Base-by-base conservation (phyloP, 345 rosid species). In the Combretum micranthum region DNA sequence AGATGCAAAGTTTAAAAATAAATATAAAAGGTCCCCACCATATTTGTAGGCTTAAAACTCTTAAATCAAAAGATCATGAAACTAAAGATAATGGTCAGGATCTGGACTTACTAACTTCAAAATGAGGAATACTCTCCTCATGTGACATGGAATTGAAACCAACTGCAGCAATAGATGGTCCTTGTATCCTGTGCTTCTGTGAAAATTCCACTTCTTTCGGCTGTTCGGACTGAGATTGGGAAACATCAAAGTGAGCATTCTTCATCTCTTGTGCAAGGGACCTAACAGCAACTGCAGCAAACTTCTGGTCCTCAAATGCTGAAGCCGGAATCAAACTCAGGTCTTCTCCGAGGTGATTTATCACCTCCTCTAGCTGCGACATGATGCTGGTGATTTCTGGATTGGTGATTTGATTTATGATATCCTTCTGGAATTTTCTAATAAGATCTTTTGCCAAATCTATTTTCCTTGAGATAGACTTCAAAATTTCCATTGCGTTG, bases 221-320 rank as follows among this genome's bases (percentile, higher is more conserved):
- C 14, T 56, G 53, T 55, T 18, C 20, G 42, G 45, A 62, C 57
- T 52, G 75, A 51, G 70, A 64, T 57, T 69, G 59, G 42, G 48
- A 48, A 44, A 64, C 75, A 53, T 69, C 75, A 44, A 73, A 64
- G 4, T 55, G 64, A 19, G 53, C 85, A 53, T 75, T 69, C 74
- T 72, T 62, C 98, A 85, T 85, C 71, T 91, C 98, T 46, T 70
- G 69, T 19, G 96, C 75, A 71, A 87, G 82, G 61, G 86, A 62
- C 42, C 53, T 69, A 57, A 83, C 68, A 15, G 79, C 89, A 47
- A 72, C 73, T 74, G 76, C 78, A 62, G 76, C 82, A 69, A 74
- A 87, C 19, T 69, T 72, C 44, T 85, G 78, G 44, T 60, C 78
- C 20, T 51, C 74, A 54, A 76, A 77, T 25, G 81, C 63, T 50